Base-by-base conservation (phyloP, 2,329 filamentous ascomycete genomes). In the Hymenoscyphus repandus region DNA sequence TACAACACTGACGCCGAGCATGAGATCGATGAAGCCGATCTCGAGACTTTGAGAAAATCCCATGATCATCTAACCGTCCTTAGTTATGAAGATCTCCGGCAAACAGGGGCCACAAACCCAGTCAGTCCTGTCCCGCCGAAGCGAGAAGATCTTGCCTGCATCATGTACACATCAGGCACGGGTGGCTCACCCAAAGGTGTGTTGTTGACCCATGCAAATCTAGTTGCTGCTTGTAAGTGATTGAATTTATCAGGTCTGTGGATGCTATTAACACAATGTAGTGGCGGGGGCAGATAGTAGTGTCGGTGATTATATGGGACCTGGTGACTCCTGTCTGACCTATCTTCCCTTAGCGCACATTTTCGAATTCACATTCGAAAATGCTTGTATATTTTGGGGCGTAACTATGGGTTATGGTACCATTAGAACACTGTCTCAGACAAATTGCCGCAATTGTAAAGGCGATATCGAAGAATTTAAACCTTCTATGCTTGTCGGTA, bases 281-380 rank as follows among this genome's bases (percentile, higher is more conserved):
- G 80, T 95, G 58, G 85, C 91, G 40, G 92, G 92, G 66, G 80
- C 95, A 39, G 80, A 85, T 63, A 78, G 79, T 40, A 82, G 87
- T 54, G 82, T 96, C 41, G 88, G 86, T 22, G 82, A 85, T 50
- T 85, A 84, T 62, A 80, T 97, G 45, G 85, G 83, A 52, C 82
- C 85, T 48, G 80, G 78, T 42, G 92, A 97, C 62, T 79, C 80
- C 38, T 76, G 96, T 45, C 79, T 97, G 38, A 89, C 90, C 27
- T 97, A 96, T 69, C 80, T 97, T 13, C 92, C 92, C 1, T 82
- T 95, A 48, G 90, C 92, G 2, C 92, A 97, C 67, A 96, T 96
- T 63, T 83, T 96, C 61, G 92, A 97, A 69, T 92, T 95, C 70
- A 86, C 91, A 50, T 88, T 97, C 58, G 92, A 97, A 72, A 95